Evolutionary conservation across 441 rosid species (phyloP), one percentile per base, ranked within the genome.

Genomic region (Pelargonium fulgidum): DNA sequence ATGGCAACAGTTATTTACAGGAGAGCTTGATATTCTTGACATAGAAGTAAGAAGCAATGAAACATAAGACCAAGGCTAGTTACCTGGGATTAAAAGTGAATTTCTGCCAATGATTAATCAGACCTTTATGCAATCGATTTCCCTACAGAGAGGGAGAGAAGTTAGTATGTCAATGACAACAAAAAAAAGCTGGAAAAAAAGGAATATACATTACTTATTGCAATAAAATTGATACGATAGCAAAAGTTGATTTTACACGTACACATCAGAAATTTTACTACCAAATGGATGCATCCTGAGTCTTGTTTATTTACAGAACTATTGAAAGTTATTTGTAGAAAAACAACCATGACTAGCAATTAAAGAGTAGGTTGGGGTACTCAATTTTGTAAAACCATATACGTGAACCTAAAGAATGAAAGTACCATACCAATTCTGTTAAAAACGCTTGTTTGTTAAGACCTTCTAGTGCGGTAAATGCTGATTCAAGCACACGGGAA

Each of bases 381-480:
- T 11, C 16, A 19, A 66, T 14, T 22, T 22, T n/a, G 50, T 22
- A 41, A 24, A 20, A 29, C 68, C 11, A 22, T 59, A 59, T 59
- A 66, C 50, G 33, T 47, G 36, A 48, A 68, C 48, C 10, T 44
- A 14, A 59, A 62, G 70, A 65, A 61, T 22, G 39, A 66, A 65
- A 67, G 64, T 19, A 62, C 64, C 81, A 52, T 92, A 95, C 99
- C 96, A 95, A 78, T 84, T 95, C 98, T 54, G 96, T 82, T 70
- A 92, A 84, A 86, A 92, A 95, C 24, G 96, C 97, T 85, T 90
- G 99, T 79, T 95, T 95, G 86, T 92, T 95, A 79, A 88, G 96
- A 78, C 98, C 97, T 75, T 95, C 99, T 48, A 92, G 81, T 47
- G 95, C 96, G 64, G 96, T 95, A 84, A 92, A 95, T 74, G 99